Evolutionary conservation across 2,329 filamentous ascomycete genomes (phyloP).

Genomic region (Venturiaceae sp.): DNA sequence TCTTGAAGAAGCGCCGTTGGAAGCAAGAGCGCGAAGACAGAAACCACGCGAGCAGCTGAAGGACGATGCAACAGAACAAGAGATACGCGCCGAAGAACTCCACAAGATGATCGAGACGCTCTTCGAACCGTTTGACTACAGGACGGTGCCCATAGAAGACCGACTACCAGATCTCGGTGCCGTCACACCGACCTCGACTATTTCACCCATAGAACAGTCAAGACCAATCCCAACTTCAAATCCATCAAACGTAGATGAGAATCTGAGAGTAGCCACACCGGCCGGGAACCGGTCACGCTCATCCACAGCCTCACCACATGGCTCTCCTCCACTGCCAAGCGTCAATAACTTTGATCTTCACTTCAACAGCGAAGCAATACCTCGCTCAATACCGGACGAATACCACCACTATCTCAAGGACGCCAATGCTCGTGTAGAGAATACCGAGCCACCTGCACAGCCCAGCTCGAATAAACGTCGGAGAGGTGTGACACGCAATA

Average conservation of each 20-base stretch:
- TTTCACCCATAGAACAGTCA: background rate
- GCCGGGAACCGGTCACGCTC: constrained; percentile 1
- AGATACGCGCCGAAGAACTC: constrained; percentile 88
- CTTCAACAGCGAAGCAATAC: constrained; percentile 1
- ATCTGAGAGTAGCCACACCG: background rate
- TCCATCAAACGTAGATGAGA: background rate
- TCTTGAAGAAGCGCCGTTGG: constrained; percentile 86
- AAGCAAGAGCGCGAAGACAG: constrained; percentile 84
- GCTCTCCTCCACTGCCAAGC: constrained; percentile 33
- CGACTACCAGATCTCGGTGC: constrained; percentile 7
- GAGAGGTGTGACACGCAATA: constrained; percentile 56
- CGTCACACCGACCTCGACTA: constrained; percentile 2
- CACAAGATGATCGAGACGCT: constrained; percentile 90
- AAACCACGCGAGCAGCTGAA: constrained; percentile 88
- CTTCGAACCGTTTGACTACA: constrained; percentile 95
- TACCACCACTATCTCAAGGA: constrained; percentile 7
- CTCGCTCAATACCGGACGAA: constrained; percentile 8
- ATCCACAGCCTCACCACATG: constrained; percentile 27
- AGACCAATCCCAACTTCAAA: background rate
- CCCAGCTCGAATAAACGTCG: background rate
- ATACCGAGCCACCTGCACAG: background rate
- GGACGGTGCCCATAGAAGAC: constrained; percentile 66
- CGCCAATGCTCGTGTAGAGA: background rate
- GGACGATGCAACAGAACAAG: constrained; percentile 88
- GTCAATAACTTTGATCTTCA: constrained; percentile 5